phyloP scores from a whole-genome alignment of 352 stramenopile species.

The Phytopythium delawarense region DNA sequence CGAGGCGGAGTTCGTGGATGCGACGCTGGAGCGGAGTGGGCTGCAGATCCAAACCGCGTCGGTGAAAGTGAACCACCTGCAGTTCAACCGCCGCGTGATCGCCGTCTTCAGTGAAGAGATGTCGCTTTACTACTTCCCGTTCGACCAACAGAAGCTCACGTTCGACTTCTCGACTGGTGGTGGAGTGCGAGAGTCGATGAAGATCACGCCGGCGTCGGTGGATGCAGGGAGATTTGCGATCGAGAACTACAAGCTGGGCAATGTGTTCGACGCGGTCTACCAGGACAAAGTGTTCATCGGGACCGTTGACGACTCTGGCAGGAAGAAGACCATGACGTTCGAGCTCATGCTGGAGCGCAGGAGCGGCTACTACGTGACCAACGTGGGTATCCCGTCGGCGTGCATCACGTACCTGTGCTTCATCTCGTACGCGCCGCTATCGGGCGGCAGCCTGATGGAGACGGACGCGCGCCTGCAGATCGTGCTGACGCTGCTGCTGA shows the following conservation, averaged over 20 bases:
- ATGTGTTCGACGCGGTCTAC: slow-evolving; percentile 49
- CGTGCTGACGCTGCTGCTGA: slow-evolving; percentile 55
- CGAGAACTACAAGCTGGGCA: slow-evolving; percentile 48
- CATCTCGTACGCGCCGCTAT: slow-evolving; percentile 37
- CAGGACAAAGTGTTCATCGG: slow-evolving; percentile 50
- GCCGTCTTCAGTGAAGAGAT: slow-evolving; percentile 57
- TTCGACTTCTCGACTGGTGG: slow-evolving; percentile 37
- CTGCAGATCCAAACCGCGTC: slow-evolving; percentile 8
- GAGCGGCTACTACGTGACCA: slow-evolving; percentile 52
- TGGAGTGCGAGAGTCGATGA: slow-evolving; percentile 29
- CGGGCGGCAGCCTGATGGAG: slow-evolving; percentile 32
- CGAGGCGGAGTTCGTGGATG: slow-evolving; percentile 21
- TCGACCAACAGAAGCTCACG: slow-evolving; percentile 56
- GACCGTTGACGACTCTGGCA: slow-evolving; percentile 24
- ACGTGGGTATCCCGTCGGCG: slow-evolving; percentile 36
- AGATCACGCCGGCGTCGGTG: slow-evolving; percentile 23
- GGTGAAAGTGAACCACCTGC: slow-evolving; percentile 27
- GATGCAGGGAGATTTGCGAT: slow-evolving; percentile 43
- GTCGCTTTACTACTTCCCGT: slow-evolving; percentile 49
- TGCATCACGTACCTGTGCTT: slow-evolving; percentile 61
- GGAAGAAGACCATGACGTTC: slow-evolving; percentile 43
- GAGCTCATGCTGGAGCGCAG: slow-evolving; percentile 54
- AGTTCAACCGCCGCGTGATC: slow-evolving; percentile 34
- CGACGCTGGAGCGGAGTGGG: slow-evolving; percentile 14
- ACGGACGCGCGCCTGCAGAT: slow-evolving; percentile 50